Conservation (phyloP, 2,329 filamentous ascomycete species). For the Trichophaea hybrida region DNA sequence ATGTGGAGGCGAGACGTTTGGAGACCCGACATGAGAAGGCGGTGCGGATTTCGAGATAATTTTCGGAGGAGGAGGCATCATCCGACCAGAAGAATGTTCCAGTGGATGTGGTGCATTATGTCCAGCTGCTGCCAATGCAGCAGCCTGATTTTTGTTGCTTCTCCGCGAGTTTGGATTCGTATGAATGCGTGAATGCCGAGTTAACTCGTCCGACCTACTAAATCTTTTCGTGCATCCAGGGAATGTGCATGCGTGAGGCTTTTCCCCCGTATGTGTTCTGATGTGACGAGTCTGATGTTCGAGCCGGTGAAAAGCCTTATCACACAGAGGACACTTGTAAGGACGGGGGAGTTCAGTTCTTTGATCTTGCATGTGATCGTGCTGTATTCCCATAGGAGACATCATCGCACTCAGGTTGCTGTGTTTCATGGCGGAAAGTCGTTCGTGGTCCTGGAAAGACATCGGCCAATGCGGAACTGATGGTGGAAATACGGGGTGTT, state of each 20-base stretch:
- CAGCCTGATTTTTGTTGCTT: constrained; percentile 66
- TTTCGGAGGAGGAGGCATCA: constrained; percentile 69
- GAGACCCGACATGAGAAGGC: constrained; percentile 72
- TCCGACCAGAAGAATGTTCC: constrained; percentile 37
- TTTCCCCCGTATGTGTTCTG: constrained; percentile 93
- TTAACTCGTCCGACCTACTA: constrained; percentile 89
- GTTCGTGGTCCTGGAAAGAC: constrained; percentile 19
- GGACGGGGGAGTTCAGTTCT: constrained; percentile 78
- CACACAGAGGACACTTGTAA: constrained; percentile 97
- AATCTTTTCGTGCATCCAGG: constrained; percentile 95
- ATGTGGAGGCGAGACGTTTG: constrained; percentile 89
- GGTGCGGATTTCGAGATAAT: constrained; percentile 80
- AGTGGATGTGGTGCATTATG: constrained; percentile 35
- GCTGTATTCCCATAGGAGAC: constrained; percentile 11
- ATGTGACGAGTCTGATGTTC: constrained; percentile 91
- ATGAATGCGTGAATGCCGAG: constrained; percentile 93
- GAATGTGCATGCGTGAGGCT: constrained; percentile 90
- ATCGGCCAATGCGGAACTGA: constrained; percentile 2
- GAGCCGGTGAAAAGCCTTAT: constrained; percentile 94
- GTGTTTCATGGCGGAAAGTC: constrained; percentile 13
- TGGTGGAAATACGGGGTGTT: background rate
- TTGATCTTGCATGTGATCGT: constrained; percentile 22
- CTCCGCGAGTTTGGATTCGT: constrained; percentile 95
- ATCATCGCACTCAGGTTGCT: constrained; percentile 12
- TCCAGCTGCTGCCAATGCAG: constrained; percentile 41